Conservation (phyloP, 2,329 filamentous ascomycete species). For the Exserohilum turcica region DNA sequence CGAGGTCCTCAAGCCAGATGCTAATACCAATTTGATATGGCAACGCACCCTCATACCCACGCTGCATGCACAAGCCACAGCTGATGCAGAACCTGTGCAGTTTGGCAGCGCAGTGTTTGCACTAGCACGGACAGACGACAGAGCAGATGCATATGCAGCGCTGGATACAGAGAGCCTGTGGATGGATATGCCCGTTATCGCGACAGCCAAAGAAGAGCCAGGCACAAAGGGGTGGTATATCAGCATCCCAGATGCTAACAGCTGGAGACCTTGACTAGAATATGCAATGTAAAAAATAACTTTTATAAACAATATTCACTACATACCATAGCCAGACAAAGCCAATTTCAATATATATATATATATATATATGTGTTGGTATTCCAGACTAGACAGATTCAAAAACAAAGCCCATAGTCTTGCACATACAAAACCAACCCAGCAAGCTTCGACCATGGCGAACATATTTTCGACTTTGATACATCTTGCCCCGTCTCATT, state of each 20-base stretch:
- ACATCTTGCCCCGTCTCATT: slow-evolving; percentile 3
- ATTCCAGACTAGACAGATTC: slow-evolving; percentile 14
- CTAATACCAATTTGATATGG: slow-evolving; percentile 45
- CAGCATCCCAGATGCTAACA: neutral
- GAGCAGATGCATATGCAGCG: slow-evolving; percentile 16
- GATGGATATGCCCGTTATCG: slow-evolving; percentile 27
- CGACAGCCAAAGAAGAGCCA: neutral
- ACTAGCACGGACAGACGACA: slow-evolving; percentile 21
- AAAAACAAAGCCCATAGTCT: slow-evolving; percentile 2
- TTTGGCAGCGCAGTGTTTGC: slow-evolving; percentile 35
- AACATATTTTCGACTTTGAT: slow-evolving; percentile 7
- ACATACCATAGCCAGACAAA: neutral
- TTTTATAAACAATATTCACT: neutral
- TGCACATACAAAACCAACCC: slow-evolving; percentile 1
- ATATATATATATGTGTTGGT: slow-evolving; percentile 3
- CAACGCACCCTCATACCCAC: slow-evolving; percentile 42
- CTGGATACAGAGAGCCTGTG: slow-evolving; percentile 25
- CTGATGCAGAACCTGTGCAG: neutral
- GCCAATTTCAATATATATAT: neutral
- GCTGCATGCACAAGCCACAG: slow-evolving; percentile 7
- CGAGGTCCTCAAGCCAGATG: slow-evolving; percentile 40
- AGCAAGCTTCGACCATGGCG: neutral
- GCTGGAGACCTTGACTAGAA: no score
- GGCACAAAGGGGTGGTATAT: neutral
- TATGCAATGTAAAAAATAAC: no score